Conservation (phyloP, 441 rosid genomes). For the Gossypium davidsonii region DNA sequence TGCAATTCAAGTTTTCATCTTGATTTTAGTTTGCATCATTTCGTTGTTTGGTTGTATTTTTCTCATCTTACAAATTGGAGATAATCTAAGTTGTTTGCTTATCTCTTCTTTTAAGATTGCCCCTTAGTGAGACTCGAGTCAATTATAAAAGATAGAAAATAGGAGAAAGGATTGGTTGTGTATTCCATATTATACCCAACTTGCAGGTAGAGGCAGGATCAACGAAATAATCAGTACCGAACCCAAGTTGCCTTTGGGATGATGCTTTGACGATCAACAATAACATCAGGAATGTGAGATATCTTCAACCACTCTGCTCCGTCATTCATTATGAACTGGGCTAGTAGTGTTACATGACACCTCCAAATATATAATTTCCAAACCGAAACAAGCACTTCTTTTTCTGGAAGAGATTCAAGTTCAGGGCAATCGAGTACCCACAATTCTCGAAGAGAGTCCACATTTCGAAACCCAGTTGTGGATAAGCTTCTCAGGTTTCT, state of each 20-base stretch:
- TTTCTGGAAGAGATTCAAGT: not conserved
- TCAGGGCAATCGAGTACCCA: not conserved
- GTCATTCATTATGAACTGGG: not conserved
- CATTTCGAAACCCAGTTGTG: not conserved
- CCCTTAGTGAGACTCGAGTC: too few species aligned
- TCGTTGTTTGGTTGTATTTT: too few species aligned
- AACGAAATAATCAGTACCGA: not conserved
- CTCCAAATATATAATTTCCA: not conserved
- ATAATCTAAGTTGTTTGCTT: too few species aligned
- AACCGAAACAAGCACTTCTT: not conserved
- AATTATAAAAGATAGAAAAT: too few species aligned
- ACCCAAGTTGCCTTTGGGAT: not conserved
- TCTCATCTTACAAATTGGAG: too few species aligned
- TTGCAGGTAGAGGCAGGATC: too few species aligned
- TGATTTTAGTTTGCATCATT: too few species aligned
- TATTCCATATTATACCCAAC: too few species aligned
- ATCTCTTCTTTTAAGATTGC: too few species aligned
- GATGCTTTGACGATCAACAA: not conserved
- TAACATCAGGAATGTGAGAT: slow-evolving; percentile 1
- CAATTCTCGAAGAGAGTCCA: slow-evolving; percentile 6
- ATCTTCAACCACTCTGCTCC: slow-evolving; percentile 8
- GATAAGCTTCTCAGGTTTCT: not conserved
- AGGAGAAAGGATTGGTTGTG: too few species aligned
- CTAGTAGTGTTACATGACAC: not conserved
- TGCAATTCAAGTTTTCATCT: too few species aligned